Percentiles rank a stretch among this genome's conserved stretches.
These are phyloP conservation scores for Stachybotrys chartarum DNA, from an alignment of 2,329 filamentous ascomycete species.

Conservation along the genomic window DNA sequence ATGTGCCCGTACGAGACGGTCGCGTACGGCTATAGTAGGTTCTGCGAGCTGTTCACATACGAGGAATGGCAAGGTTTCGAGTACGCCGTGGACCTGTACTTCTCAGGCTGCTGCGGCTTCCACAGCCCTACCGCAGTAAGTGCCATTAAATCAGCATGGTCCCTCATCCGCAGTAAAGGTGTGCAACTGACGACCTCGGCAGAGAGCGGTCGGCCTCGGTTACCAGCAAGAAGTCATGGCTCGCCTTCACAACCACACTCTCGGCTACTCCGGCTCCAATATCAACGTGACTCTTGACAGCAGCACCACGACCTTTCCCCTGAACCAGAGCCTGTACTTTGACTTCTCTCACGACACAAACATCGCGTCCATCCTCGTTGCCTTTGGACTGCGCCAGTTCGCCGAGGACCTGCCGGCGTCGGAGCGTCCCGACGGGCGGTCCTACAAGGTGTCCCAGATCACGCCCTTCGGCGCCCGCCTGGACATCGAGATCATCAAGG, in stretches of 20 bases:
- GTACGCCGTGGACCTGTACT: constrained; percentile 62
- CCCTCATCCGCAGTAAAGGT: not conserved
- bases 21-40: constrained; percentile 67
- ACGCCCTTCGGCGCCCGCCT: constrained; percentile 67
- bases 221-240: constrained; percentile 68
- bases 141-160: constrained; percentile 5
- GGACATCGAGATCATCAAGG: constrained; percentile 66
- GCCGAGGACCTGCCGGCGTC: constrained; percentile 48
- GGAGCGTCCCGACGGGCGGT: constrained; percentile 47
- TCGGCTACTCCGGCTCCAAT: constrained; percentile 50
- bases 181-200: not conserved
- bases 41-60: constrained; percentile 69
- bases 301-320: constrained; percentile 61
- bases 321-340: constrained; percentile 67
- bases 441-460: constrained; percentile 59
- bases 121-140: constrained; percentile 54
- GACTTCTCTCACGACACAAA: constrained; percentile 77
- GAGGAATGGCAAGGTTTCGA: constrained; percentile 67
- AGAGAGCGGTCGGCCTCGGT: constrained; percentile 65
- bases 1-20: constrained; percentile 74
- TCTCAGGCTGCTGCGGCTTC: constrained; percentile 55
- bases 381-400: constrained; percentile 68
- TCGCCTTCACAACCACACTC: constrained; percentile 59
- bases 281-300: constrained; percentile 66
- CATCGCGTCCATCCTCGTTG: constrained; percentile 61